Evolutionary conservation across 768 basidiomycete species (phyloP), one percentile per base, ranked within the genome.

Genomic region (Mycena amicta): DNA sequence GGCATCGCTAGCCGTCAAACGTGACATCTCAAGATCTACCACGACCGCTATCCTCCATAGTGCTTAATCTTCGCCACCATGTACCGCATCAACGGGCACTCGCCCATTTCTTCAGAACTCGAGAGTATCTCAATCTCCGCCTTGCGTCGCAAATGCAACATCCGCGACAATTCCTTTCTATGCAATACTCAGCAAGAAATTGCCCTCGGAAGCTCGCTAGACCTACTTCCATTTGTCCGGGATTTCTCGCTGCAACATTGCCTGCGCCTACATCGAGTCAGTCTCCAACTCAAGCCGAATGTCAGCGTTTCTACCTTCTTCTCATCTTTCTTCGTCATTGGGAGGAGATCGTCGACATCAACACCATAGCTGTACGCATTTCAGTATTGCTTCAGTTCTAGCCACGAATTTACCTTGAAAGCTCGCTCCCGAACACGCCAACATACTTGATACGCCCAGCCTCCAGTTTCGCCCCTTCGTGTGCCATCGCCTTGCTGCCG

Each of bases 101-200:
- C 65, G 53, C 65, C 40, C 11, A 43, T 18, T 33, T 28, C 57
- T 40, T 52, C 67, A n/a, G n/a, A n/a, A 15, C 63, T 66, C 13
- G 73, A 72, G 31, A 92, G 68, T 40, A 91, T 79, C 69, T 98
- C 93, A 47, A 95, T 95, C 72, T 98, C 96, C 3, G 95, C 95
- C 72, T 98, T 98, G 45, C 87, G 84, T n/a, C 91, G 84, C 4
- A 74, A 77, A 67, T 90, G 86, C 31, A 98, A 72, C 83, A 97
- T 92, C 62, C 85, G 78, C 70, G 80, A 79, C 2, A 98, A 83
- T 67, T 96, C 93, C 62, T 84, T 87, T 73, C 94, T 95, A 69
- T 6, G 40, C 25, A 30, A 11, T 46, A 33, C 51, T 54, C 54
- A 51, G 41, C 52, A 33, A 20, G 25, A 43, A 41, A 20, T 22